These are phyloP conservation scores for Hanseniaspora lindneri DNA, from an alignment of 805 yeast species.

Conservation along the genomic window DNA sequence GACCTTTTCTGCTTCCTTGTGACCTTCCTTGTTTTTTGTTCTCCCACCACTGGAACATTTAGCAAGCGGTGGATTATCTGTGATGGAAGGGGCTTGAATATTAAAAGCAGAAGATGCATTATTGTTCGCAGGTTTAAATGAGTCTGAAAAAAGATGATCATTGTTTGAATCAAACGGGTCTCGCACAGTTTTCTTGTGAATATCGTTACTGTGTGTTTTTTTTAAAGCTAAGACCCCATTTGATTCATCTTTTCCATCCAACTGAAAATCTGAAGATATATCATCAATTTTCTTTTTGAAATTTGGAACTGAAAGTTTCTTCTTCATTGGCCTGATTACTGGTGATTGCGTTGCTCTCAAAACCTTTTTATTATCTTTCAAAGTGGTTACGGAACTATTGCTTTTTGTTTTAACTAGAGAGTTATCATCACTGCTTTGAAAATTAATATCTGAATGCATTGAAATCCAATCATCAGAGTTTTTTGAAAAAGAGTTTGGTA, in stretches of 20 bases:
- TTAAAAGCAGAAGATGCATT: no score
- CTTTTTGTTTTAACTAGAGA: neutral
- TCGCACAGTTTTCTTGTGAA: neutral
- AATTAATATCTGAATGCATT: neutral
- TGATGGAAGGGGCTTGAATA: neutral
- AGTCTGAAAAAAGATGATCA: no score
- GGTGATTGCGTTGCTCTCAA: conserved; percentile 16
- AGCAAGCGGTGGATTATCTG: neutral
- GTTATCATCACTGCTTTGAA: neutral
- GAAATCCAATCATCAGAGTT: neutral
- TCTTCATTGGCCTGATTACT: conserved; percentile 14
- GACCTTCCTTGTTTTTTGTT: conserved; percentile 34
- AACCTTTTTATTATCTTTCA: conserved; percentile 3
- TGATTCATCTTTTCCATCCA: neutral
- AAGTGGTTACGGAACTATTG: neutral
- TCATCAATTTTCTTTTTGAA: neutral
- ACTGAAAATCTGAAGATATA: neutral
- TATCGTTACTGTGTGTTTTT: neutral
- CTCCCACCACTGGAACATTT: neutral
- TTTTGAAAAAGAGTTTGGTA: neutral
- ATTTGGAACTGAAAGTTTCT: conserved; percentile 1
- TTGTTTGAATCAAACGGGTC: neutral
- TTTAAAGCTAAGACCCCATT: neutral
- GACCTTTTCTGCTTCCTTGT: conserved; percentile 92
- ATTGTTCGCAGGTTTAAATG: no score